Evolutionary conservation across 1,284 basidiomycete species (phyloP), one percentile per base, ranked within the genome.

Genomic region (Ustilago cynodontis): DNA sequence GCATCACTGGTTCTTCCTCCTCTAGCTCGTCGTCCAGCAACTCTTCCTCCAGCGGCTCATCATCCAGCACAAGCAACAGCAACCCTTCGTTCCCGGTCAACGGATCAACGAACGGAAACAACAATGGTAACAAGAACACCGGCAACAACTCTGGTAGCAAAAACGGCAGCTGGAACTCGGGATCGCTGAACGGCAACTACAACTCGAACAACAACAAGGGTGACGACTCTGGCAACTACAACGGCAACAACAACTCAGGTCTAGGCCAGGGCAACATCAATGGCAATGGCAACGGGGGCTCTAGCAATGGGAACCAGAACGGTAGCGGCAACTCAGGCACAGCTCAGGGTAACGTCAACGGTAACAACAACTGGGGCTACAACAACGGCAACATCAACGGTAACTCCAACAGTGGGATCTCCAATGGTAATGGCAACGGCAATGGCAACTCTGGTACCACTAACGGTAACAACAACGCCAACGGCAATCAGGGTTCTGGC

Each of bases 171-270:
- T 37, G 14, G 3, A 37, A 37, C 35, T 37, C 35, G 3, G 35
- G 35, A 37, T 9, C 35, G 9, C 28, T 54, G 18, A 54, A 39
- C 28, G 64, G 64, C 24, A 65, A 65, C 45, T 16, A 13, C 52
- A 66, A 60, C 35, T 47, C 51, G 10, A 60, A 60, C 58, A 16
- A 41, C 43, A 65, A 65, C 56, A 24, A 11, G 4, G 64, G 64
- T 16, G 14, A 31, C 31, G 3, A 29, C 13, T 60, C 59, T 28
- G 65, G 58, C 10, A 59, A 59, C 31, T n/a, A 24, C 22, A 67
- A 67, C 14, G 58, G 57, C 31, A 51, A 61, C 54, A 31, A 24
- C 31, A 67, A 67, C 52, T 22, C n/a, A 18, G 65, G 65, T 7
- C 4, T 51, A 18, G 57, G 58, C 16, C 37, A 67, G 7, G 65